phyloP scores from a whole-genome alignment of 2,329 filamentous ascomycete species.

The Calonectria hawksworthii region DNA sequence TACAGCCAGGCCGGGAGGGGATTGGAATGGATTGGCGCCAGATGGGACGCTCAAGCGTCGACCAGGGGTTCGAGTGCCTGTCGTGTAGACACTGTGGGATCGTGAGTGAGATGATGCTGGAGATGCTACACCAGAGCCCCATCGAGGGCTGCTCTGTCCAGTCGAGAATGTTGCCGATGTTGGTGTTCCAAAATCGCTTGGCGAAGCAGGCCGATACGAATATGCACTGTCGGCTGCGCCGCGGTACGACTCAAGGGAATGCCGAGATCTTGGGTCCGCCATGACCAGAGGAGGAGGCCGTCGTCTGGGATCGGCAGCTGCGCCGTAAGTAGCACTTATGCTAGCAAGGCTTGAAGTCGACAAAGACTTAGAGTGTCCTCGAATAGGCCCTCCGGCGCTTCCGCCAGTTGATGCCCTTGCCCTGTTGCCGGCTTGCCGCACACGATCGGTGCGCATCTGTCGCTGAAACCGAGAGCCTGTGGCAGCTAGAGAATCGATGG shows the following conservation, averaged over 20 bases:
- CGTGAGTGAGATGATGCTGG: slow-evolving; percentile 78
- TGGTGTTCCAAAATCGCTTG: slow-evolving; percentile 84
- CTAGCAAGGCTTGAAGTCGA: slow-evolving; percentile 91
- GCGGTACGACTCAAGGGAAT: slow-evolving; percentile 78
- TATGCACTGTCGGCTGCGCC: slow-evolving; percentile 75
- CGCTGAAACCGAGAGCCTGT: slow-evolving; percentile 93
- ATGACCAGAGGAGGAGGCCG: slow-evolving; percentile 88
- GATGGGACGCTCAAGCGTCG: slow-evolving; percentile 89
- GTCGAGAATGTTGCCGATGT: slow-evolving; percentile 87
- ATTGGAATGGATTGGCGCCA: slow-evolving; percentile 79
- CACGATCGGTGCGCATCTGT: slow-evolving; percentile 89
- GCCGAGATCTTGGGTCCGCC: slow-evolving; percentile 78
- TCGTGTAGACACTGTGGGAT: slow-evolving; percentile 78
- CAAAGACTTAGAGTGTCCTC: slow-evolving; percentile 87
- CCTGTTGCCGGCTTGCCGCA: slow-evolving; percentile 79
- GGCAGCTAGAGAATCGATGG: slow-evolving; percentile 91
- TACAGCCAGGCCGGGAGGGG: slow-evolving; percentile 68
- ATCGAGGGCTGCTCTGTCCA: slow-evolving; percentile 82
- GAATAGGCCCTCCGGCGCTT: slow-evolving; percentile 77
- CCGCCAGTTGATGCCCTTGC: slow-evolving; percentile 84
- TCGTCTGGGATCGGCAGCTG: slow-evolving; percentile 76
- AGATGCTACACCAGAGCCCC: slow-evolving; percentile 77
- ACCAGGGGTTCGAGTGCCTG: slow-evolving; percentile 74
- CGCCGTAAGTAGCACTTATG: slow-evolving; percentile 77
- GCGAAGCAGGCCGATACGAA: slow-evolving; percentile 74